phyloP scores from a whole-genome alignment of 192 early-diverging fungal genomes.

The Oehlia diaphana region DNA sequence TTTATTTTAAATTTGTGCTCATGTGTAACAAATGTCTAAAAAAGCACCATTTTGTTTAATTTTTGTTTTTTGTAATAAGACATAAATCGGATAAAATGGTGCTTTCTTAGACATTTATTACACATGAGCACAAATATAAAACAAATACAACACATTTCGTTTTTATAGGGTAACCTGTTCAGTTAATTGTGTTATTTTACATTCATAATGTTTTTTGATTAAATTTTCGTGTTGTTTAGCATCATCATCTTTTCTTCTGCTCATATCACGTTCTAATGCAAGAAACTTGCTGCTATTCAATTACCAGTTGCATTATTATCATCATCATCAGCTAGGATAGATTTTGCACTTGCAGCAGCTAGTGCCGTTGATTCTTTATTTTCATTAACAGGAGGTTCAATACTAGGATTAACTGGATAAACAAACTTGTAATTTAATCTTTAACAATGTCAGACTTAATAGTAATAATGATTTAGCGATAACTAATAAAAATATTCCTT shows the following conservation, averaged over 20 bases:
- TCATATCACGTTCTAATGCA: not conserved
- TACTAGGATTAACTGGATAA: not conserved
- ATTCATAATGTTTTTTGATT: constrained; percentile 49
- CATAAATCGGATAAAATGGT: too few relatives aligned
- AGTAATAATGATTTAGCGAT: too few relatives aligned
- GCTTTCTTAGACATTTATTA: too few relatives aligned
- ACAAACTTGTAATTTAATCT: not conserved
- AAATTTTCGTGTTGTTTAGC: constrained; percentile 31
- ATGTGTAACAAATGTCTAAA: too few relatives aligned
- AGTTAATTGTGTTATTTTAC: constrained; percentile 41
- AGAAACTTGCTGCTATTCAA: not conserved
- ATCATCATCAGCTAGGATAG: not conserved
- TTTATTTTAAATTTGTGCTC: too few relatives aligned
- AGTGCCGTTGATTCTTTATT: not conserved
- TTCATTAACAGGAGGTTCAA: not conserved
- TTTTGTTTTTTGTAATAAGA: too few relatives aligned
- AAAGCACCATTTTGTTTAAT: too few relatives aligned
- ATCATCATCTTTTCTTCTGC: constrained; percentile 10
- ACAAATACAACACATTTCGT: too few relatives aligned
- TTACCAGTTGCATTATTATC: not conserved
- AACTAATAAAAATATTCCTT: too few relatives aligned
- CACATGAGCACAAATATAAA: too few relatives aligned
- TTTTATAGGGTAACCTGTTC: constrained; percentile 43
- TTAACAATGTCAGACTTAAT: too few relatives aligned
- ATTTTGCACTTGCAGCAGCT: not conserved